Evolutionary conservation across 176 grass and related monocot species (phyloP).

Genomic region (Avena eriantha): DNA sequence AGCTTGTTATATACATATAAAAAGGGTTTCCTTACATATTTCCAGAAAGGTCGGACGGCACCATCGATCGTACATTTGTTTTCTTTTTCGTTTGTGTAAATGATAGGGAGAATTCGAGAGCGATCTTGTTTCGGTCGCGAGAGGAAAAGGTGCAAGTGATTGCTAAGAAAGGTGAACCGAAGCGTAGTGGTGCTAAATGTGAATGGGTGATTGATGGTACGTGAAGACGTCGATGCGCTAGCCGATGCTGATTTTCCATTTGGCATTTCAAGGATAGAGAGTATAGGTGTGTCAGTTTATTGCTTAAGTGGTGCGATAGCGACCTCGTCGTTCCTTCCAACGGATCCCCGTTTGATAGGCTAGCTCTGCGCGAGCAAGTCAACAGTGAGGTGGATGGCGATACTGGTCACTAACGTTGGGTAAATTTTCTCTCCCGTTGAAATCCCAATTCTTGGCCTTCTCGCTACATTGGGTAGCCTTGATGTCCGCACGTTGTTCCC

Average conservation of each 20-base stretch:
- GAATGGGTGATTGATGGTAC: slow-evolving; percentile 18
- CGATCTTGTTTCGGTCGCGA: not conserved
- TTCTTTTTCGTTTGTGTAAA: not conserved
- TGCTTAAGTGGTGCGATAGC: too few relatives aligned
- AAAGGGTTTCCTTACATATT: not conserved
- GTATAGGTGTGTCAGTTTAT: too few relatives aligned
- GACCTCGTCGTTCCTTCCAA: too few relatives aligned
- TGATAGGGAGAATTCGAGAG: not conserved
- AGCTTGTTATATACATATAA: not conserved
- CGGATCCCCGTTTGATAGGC: too few relatives aligned
- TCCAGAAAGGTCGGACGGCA: slow-evolving; percentile 25
- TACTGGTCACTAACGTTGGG: too few relatives aligned
- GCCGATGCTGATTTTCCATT: not conserved
- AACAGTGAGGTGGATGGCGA: too few relatives aligned
- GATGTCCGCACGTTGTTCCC: too few relatives aligned
- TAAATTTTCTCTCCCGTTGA: too few relatives aligned
- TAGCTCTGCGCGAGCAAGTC: too few relatives aligned
- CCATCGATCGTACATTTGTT: not conserved
- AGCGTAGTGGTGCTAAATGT: not conserved
- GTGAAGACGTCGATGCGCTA: slow-evolving; percentile 35
- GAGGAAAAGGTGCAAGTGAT: not conserved
- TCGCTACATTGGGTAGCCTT: too few relatives aligned
- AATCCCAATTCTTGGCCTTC: too few relatives aligned
- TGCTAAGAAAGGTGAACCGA: not conserved
- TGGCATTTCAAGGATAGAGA: not conserved